These are phyloP conservation scores for Amphirosellinia nigrospora DNA, from an alignment of 495 filamentous ascomycete genomes.

Conservation along the genomic window DNA sequence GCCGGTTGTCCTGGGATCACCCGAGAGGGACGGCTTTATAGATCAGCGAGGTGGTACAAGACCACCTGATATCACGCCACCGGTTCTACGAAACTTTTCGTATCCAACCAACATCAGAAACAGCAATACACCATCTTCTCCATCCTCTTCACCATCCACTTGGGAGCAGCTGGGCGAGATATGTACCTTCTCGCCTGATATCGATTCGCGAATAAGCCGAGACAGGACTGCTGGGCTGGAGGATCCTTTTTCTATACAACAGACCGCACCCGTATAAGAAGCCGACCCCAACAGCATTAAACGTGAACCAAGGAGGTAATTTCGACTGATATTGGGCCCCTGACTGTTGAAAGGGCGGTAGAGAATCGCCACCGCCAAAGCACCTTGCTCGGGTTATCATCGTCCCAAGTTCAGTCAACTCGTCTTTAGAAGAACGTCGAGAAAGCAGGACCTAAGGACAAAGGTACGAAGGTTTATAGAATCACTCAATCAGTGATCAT, in stretches of 20 bases:
- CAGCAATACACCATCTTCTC: conserved; percentile 7
- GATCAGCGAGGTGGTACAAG: conserved; percentile 11
- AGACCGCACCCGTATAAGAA: conserved; percentile 27
- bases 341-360: neutral
- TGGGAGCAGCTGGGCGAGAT: conserved; percentile 41
- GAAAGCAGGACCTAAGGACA: conserved; percentile 31
- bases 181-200: conserved; percentile 35
- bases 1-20: conserved; percentile 28
- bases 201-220: conserved; percentile 23
- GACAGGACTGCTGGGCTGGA: conserved; percentile 28
- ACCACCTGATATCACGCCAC: conserved; percentile 24
- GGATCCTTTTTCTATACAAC: conserved; percentile 39
- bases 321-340: conserved; percentile 14
- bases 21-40: conserved; percentile 23
- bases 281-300: conserved; percentile 18
- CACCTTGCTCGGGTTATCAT: conserved; percentile 28
- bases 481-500: conserved; percentile 31
- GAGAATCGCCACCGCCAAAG: conserved; percentile 36
- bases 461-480: conserved; percentile 23
- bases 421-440: conserved; percentile 37
- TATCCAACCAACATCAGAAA: conserved; percentile 35
- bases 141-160: conserved; percentile 27
- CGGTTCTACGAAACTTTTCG: conserved; percentile 41
- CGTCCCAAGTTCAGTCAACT: conserved; percentile 31
- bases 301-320: conserved; percentile 16